Evolutionary conservation across 257 asterid genomes (phyloP).

Genomic region (Echium plantagineum): DNA sequence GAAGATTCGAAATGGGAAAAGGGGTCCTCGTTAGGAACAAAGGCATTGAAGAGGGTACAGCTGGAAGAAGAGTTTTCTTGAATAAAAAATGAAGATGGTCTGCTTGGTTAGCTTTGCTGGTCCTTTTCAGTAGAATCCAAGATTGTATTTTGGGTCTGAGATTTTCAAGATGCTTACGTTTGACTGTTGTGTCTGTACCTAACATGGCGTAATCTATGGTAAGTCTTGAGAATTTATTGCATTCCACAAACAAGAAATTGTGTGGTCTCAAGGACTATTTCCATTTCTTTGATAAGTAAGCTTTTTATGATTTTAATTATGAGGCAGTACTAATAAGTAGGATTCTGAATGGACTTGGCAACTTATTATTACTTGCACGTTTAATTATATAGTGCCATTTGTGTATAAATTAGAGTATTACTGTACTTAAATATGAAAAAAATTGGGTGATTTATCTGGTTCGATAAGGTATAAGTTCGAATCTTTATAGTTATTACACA

Average conservation of each 20-base stretch:
- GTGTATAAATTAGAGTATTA: no score
- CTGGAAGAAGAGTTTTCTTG: constrained; percentile 23
- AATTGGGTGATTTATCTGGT: no score
- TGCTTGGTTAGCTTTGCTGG: constrained; percentile 1
- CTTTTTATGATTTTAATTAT: no score
- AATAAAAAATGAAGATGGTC: constrained; percentile 3
- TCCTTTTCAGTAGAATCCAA: not conserved
- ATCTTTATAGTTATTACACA: no score
- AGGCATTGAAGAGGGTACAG: constrained; percentile 30
- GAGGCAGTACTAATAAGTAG: no score
- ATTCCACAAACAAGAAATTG: not conserved
- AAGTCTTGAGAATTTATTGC: not conserved
- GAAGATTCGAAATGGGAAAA: constrained; percentile 3
- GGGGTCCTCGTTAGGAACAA: constrained; percentile 39
- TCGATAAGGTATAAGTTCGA: no score
- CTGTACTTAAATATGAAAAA: no score
- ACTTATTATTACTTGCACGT: no score
- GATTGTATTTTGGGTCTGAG: not conserved
- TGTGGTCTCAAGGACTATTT: not conserved
- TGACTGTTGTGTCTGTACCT: not conserved
- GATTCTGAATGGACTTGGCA: no score
- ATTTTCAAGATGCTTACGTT: not conserved
- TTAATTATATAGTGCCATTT: no score
- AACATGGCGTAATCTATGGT: not conserved
- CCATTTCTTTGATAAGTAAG: no score